Base-by-base conservation (phyloP, 2,329 filamentous ascomycete genomes). In the Zalaria obscura region DNA sequence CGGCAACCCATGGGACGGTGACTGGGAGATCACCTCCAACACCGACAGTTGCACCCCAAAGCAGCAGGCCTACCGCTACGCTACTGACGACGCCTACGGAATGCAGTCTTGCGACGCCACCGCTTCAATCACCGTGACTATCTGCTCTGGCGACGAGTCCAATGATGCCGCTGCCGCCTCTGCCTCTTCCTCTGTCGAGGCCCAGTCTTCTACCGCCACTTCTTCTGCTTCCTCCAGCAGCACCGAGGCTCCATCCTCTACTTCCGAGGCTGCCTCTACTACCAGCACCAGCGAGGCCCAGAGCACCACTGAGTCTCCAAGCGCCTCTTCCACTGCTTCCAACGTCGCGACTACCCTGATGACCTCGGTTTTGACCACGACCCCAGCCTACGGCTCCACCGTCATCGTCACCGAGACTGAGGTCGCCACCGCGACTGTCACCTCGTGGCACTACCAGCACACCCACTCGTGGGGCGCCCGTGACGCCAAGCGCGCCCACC, bases 71-170 rank as follows among this genome's bases (percentile, higher is more conserved):
- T 62, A 62, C 52, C 53, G 53, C 36, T 60, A 60, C 50, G 49
- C 57, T 28, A 61, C 57, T 42, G 59, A 62, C 45, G 59, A 62
- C 44, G 55, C 56, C 43, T 56, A 59, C 38, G 59, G 59, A 42
- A 59, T 59, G 59, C 59, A 62, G 50, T 49, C 46, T 25, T 60
- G 57, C 50, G 36, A 47, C 18, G 43, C 50, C 25, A 49, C 53
- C 40, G 45, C 54, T 32, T 48, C 47, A 45, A 57, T 61, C 50
- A 60, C 54, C 26, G 56, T 61, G 44, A 55, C 52, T 31, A 51
- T 61, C 33, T 61, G 58, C 54, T 57, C 57, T 39, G 55, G 54
- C 39, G 35, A 44, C 27, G 35, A 38, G 4, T 31, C 43, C 26
- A 39, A 45, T 25, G 41, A 46, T 25, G 35, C 43, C 10, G 39